Evolutionary conservation across 306 rosid genomes (phyloP), one percentile per base, ranked within the genome.

Genomic region (Biancaea sappan): DNA sequence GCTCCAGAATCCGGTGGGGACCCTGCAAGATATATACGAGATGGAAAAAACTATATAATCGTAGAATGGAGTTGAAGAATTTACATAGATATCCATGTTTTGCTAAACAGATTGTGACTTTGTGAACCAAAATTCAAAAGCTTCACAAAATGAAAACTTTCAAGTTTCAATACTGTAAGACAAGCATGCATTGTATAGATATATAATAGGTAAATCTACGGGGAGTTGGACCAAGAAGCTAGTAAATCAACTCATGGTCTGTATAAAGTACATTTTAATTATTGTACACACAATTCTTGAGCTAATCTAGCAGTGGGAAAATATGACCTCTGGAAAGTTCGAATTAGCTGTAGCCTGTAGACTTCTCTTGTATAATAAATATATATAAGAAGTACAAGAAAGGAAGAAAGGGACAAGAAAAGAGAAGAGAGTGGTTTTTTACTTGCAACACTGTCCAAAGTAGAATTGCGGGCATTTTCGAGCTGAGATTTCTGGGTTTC

Each of bases 1-100:
- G 78, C 83, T 21, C 83, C 83, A 0, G 87, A 85, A 5, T 86
- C 94, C 35, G 75, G 63, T 0, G 86, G 83, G 0, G 85, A 89
- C 64, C 77, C 91, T 86, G 22, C 24, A 43, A 69, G 58, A 28
- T 32, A n/a, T 9, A 41, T 24, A 11, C 9, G 29, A 50, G 8
- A 40, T 31, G 3, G n/a, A n/a, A n/a, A n/a, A n/a, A n/a, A n/a
- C n/a, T n/a, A n/a, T n/a, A n/a, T n/a, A n/a, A n/a, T n/a, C n/a
- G n/a, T n/a, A n/a, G n/a, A n/a, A n/a, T n/a, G n/a, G n/a, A n/a
- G n/a, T n/a, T 24, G 18, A 32, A n/a, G 4, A 8, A 32, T 0
- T 5, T 10, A 29, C 28, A 56, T 26, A 26, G 4, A 4, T 0
- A 26, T 15, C 16, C 37, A 57, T 6, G 2, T 26, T 56, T 26